Conservation (phyloP, 805 yeast genomes). For the Ogataea siamensis region DNA sequence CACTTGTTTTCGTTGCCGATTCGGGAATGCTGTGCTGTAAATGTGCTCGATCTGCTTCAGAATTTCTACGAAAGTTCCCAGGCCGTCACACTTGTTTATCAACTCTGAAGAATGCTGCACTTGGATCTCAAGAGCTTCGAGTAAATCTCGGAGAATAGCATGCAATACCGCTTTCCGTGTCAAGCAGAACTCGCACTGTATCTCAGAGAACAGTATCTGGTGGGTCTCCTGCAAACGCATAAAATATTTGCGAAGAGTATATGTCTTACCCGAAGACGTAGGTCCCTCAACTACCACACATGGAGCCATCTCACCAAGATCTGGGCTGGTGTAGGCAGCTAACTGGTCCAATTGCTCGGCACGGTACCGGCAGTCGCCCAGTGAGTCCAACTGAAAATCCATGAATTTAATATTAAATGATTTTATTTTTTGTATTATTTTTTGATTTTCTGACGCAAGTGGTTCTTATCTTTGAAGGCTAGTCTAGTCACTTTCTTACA, state of each 20-base stretch:
- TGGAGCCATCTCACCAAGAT: slow-evolving; percentile 33
- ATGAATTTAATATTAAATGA: background rate
- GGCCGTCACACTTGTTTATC: slow-evolving; percentile 39
- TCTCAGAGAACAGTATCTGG: slow-evolving; percentile 30
- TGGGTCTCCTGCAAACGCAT: slow-evolving; percentile 17
- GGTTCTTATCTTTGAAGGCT: too few relatives aligned
- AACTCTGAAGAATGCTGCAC: slow-evolving; percentile 14
- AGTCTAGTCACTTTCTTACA: too few relatives aligned
- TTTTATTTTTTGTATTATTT: too few relatives aligned
- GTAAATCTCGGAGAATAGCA: slow-evolving; percentile 36
- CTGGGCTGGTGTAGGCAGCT: slow-evolving; percentile 35
- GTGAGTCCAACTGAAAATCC: slow-evolving; percentile 7
- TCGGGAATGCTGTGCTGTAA: slow-evolving; percentile 1
- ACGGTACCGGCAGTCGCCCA: slow-evolving; percentile 26
- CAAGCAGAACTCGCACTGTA: slow-evolving; percentile 47
- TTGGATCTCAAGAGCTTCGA: slow-evolving; percentile 11
- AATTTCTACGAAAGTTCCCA: slow-evolving; percentile 40
- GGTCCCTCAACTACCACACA: slow-evolving; percentile 47
- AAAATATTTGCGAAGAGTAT: slow-evolving; percentile 36
- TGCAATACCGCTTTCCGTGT: slow-evolving; percentile 42
- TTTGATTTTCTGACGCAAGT: too few relatives aligned
- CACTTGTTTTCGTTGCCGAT: slow-evolving; percentile 31
- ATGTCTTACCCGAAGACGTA: slow-evolving; percentile 48
- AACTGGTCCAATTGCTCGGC: slow-evolving; percentile 37
- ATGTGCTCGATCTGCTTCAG: slow-evolving; percentile 36